Conservation (phyloP, 2,329 filamentous ascomycete genomes). For the Xylariomycetidae sp. region DNA sequence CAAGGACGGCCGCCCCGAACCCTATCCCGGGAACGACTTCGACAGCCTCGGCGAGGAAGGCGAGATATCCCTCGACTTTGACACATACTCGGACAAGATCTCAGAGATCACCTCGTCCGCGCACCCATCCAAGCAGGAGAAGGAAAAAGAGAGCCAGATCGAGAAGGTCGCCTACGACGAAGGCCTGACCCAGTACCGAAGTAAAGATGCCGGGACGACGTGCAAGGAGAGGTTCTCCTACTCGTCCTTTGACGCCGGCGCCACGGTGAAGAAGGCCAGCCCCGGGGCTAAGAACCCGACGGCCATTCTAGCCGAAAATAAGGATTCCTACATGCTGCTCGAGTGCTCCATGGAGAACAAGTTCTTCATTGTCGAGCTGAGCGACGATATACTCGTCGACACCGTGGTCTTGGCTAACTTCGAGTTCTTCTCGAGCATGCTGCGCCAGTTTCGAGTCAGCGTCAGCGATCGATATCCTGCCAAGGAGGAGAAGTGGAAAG, state of each 20-base stretch:
- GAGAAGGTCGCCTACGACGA: constrained; percentile 44
- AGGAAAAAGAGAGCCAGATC: constrained; percentile 26
- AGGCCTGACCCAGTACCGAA: constrained; percentile 56
- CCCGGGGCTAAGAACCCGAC: constrained; percentile 81
- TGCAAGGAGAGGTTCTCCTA: constrained; percentile 98
- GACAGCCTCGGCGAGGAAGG: constrained; percentile 82
- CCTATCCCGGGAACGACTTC: constrained; percentile 57
- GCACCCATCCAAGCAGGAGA: constrained; percentile 18
- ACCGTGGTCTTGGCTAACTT: constrained; percentile 97
- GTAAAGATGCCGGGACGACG: constrained; percentile 92
- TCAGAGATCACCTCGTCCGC: constrained; percentile 35
- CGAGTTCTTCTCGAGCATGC: constrained; percentile 98
- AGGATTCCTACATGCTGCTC: constrained; percentile 97
- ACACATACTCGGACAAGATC: constrained; percentile 41
- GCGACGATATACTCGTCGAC: constrained; percentile 80
- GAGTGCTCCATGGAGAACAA: constrained; percentile 85
- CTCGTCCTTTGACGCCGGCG: constrained; percentile 94
- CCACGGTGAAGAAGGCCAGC: constrained; percentile 88
- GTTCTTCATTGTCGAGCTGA: constrained; percentile 91
- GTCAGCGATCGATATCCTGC: constrained; percentile 94
- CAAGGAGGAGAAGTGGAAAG: constrained; percentile 87
- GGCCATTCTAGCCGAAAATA: constrained; percentile 89
- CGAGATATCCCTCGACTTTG: constrained; percentile 66
- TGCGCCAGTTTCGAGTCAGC: constrained; percentile 83
- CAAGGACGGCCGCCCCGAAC: constrained; percentile 44